phyloP scores from a whole-genome alignment of 2,329 filamentous ascomycete genomes.

The Penicillium brasilianum region DNA sequence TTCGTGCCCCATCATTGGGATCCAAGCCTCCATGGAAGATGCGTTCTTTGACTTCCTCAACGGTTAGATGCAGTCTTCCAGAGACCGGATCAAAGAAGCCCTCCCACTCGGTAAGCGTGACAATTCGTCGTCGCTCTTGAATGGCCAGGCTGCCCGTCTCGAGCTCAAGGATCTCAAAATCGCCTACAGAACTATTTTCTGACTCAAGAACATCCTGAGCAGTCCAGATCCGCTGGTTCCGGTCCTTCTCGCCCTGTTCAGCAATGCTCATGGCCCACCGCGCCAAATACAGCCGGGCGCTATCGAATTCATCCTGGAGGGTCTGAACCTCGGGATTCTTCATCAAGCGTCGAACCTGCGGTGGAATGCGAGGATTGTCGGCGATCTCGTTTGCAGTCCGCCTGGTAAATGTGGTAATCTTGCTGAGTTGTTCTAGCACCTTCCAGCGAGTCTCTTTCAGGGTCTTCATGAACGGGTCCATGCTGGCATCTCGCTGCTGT shows the following conservation, averaged over 20 bases:
- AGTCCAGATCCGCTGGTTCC: constrained; percentile 87
- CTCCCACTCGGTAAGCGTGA: constrained; percentile 88
- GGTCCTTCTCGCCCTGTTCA: constrained; percentile 90
- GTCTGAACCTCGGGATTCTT: constrained; percentile 94
- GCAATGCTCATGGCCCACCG: constrained; percentile 99
- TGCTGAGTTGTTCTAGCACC: constrained; percentile 93
- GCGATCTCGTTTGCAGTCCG: constrained; percentile 89
- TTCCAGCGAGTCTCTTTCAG: constrained; percentile 96
- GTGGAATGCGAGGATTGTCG: constrained; percentile 88
- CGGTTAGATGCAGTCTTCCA: constrained; percentile 76
- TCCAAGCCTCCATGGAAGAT: constrained; percentile 94
- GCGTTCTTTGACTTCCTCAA: constrained; percentile 95
- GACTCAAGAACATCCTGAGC: constrained; percentile 89
- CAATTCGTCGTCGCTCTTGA: constrained; percentile 74
- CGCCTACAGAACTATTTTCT: constrained; percentile 91
- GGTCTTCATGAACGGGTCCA: constrained; percentile 93
- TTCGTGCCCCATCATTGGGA: constrained; percentile 85
- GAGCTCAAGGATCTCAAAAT: constrained; percentile 89
- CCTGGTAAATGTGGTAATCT: constrained; percentile 93
- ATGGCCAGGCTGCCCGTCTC: constrained; percentile 74
- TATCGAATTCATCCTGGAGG: constrained; percentile 95
- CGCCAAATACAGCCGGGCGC: constrained; percentile 89
- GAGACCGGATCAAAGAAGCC: constrained; percentile 79
- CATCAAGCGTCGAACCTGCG: constrained; percentile 82
- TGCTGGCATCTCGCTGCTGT: constrained; percentile 66